Conservation (phyloP, 495 filamentous ascomycete species). For the Amorphotheca resinae region DNA sequence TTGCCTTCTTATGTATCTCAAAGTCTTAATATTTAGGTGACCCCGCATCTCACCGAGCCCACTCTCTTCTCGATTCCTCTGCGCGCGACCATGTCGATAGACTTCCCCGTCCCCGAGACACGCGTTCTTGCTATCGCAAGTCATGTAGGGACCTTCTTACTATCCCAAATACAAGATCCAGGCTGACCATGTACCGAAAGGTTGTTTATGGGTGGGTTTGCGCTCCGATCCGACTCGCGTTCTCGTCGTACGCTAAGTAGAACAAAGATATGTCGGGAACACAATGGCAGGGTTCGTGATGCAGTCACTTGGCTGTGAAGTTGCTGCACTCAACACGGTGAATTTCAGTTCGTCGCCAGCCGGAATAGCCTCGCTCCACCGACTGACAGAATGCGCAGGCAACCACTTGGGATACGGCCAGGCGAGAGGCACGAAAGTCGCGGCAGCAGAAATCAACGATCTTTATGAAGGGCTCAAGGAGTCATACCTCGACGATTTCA, state of each 20-base stretch:
- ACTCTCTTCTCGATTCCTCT: neutral
- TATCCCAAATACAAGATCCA: slow-evolving; percentile 4
- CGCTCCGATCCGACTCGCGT: slow-evolving; percentile 11
- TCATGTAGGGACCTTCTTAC: slow-evolving; percentile 60
- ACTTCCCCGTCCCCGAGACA: slow-evolving; percentile 62
- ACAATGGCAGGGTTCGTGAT: slow-evolving; percentile 88
- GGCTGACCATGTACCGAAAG: slow-evolving; percentile 30
- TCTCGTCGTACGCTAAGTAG: slow-evolving; percentile 6
- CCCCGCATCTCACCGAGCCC: too few relatives aligned
- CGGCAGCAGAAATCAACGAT: slow-evolving; percentile 70
- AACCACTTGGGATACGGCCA: slow-evolving; percentile 89
- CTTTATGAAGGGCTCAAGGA: slow-evolving; percentile 76
- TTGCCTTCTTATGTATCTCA: too few relatives aligned
- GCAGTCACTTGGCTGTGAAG: slow-evolving; percentile 87
- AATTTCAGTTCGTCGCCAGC: slow-evolving; percentile 59
- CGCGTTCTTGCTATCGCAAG: slow-evolving; percentile 87
- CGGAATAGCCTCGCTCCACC: neutral
- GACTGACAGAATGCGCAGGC: slow-evolving; percentile 34
- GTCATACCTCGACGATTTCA: slow-evolving; percentile 71
- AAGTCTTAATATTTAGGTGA: too few relatives aligned
- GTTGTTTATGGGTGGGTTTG: slow-evolving; percentile 64
- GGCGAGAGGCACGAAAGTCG: slow-evolving; percentile 68
- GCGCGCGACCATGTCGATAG: slow-evolving; percentile 6
- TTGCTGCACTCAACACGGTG: slow-evolving; percentile 86
- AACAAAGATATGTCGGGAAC: slow-evolving; percentile 82